phyloP scores from a whole-genome alignment of 2,329 filamentous ascomycete species.

The Dactylellina leptospora region DNA sequence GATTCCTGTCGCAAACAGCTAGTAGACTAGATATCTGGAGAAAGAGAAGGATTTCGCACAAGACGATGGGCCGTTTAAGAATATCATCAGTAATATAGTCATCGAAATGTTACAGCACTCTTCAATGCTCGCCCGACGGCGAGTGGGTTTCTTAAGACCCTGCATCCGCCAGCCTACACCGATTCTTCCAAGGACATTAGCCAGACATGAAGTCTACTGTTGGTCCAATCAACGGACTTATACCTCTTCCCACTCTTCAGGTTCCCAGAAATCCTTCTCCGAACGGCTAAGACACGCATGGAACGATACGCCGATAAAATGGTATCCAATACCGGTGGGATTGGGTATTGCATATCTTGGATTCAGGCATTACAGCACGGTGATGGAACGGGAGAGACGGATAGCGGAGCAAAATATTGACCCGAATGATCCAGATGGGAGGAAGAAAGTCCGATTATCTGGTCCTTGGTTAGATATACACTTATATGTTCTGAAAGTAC shows the following conservation, averaged over 20 bases:
- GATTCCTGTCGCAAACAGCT: background rate
- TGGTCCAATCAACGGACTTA: background rate
- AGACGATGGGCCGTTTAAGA: constrained; percentile 16
- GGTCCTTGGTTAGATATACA: constrained; percentile 75
- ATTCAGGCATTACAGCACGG: constrained; percentile 82
- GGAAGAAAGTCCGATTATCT: constrained; percentile 76
- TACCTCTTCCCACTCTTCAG: constrained; percentile 19
- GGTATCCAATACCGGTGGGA: constrained; percentile 89
- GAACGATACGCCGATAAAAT: constrained; percentile 75
- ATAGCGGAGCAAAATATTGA: constrained; percentile 63
- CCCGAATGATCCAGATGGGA: constrained; percentile 64
- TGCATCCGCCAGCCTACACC: constrained; percentile 19
- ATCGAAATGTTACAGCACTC: constrained; percentile 36
- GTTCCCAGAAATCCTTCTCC: constrained; percentile 25
- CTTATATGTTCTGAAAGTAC: background rate
- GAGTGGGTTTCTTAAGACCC: constrained; percentile 7
- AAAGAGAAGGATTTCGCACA: background rate
- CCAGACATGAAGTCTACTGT: background rate
- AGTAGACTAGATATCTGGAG: background rate
- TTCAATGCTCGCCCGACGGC: constrained; percentile 24
- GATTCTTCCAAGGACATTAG: background rate
- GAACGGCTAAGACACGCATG: constrained; percentile 60
- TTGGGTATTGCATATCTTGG: constrained; percentile 86
- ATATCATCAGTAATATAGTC: constrained; percentile 1
- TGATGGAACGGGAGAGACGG: constrained; percentile 67